Base-by-base conservation (phyloP, 352 stramenopile species). In the Porosira glacialis region DNA sequence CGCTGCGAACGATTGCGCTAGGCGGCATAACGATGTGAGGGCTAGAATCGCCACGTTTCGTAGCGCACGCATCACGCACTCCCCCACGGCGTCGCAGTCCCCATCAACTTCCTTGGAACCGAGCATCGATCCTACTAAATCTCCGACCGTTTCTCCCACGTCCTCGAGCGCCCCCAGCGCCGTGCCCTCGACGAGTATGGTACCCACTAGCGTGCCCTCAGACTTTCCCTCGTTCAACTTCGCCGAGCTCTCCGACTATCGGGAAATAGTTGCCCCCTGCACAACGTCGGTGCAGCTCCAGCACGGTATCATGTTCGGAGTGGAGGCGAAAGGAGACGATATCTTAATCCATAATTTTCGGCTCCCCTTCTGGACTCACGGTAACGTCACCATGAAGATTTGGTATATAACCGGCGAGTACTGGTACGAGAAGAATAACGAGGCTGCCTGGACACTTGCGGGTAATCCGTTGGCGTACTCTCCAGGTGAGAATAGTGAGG, bases 351-450 rank as follows among this genome's bases (percentile, higher is more conserved):
- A 59, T 33, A 72, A 72, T 30, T 72, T 72, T 59, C n/a, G 52
- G 3, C 58, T 72, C 24, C 62, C 62, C 0, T 72, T 72, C 33
- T 19, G 51, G 41, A 7, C 17, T 11, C 30, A 13, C 2, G 51
- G 57, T 15, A 59, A 62, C 41, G 30, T 64, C 13, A 72, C 52
- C 26, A 31, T 72, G 0, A 39, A 27, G 19, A 38, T 71, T 26
- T 48, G 24, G 5, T 24, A 15, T 24, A 3, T 30, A 1, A 52
- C 62, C 11, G 61, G 49, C 8, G 28, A 28, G 1, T 72, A 65
- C 28, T 72, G 62, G 62, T 72, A 72, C 38, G 62, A 72, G 36
- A 72, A 72, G 53, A 64, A 72, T 43, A 72, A 72, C 35, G 27
- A 28, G 7, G 28, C 15, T 21, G 43, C 53, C 15, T 72, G 62